Evolutionary conservation across 129 eudicot species (phyloP).

Genomic region (Saussurea involucrata): DNA sequence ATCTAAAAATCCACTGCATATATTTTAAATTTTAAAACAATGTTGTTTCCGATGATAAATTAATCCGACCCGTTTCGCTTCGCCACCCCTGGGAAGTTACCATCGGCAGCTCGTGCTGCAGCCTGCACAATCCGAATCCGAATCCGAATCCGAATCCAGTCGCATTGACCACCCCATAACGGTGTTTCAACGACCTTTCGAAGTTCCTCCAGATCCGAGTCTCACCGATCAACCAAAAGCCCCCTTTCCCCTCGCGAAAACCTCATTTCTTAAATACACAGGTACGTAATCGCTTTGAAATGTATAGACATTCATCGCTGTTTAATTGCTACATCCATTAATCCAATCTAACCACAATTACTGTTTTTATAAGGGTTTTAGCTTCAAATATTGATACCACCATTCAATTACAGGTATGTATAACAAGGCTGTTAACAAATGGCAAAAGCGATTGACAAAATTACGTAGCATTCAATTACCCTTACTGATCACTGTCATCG

Average conservation of each 20-base stretch:
- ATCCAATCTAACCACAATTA: background rate
- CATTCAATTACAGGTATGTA: conserved; percentile 15
- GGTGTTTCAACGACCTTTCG: conserved; percentile 2
- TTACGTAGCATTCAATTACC: conserved; percentile 22
- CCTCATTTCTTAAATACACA: background rate
- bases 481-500: conserved; percentile 27
- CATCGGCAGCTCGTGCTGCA: background rate
- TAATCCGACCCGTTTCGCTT: background rate
- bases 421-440: conserved; percentile 12
- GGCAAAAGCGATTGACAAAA: conserved; percentile 24
- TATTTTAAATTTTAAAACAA: background rate
- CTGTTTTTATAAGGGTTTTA: background rate
- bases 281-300: conserved; percentile 11
- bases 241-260: background rate
- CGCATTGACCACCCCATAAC: background rate
- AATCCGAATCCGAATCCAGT: background rate
- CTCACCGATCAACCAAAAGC: conserved; percentile 8
- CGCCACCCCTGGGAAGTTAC: background rate
- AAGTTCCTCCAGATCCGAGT: background rate
- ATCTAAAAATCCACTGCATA: too few species aligned
- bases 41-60: background rate
- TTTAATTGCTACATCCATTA: background rate
- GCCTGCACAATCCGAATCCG: background rate
- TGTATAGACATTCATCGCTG: background rate
- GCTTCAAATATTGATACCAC: background rate